Evolutionary conservation across 805 yeast genomes (phyloP).

Genomic region (Lipomyces mesembrius): DNA sequence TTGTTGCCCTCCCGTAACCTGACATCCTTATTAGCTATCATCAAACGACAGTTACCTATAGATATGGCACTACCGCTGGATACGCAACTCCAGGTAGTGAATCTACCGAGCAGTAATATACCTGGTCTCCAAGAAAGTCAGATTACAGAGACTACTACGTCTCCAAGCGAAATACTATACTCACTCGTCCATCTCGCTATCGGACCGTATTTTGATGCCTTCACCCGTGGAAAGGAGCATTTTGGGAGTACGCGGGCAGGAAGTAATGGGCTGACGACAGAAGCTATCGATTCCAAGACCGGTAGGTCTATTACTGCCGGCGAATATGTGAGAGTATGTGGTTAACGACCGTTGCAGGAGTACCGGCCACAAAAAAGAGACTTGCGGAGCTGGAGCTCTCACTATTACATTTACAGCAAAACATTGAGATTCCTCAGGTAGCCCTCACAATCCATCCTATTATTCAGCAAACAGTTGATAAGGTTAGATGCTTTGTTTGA

Average conservation of each 20-base stretch:
- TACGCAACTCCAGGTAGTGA: constrained; percentile 47
- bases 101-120: constrained; percentile 44
- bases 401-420: constrained; percentile 67
- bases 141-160: constrained; percentile 16
- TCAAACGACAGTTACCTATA: constrained; percentile 38
- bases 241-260: constrained; percentile 9
- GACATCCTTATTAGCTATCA: constrained; percentile 38
- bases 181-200: constrained; percentile 66
- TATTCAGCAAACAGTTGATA: constrained; percentile 50
- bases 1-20: constrained; percentile 17
- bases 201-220: constrained; percentile 68
- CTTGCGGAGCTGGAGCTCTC: constrained; percentile 71
- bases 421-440: constrained; percentile 71
- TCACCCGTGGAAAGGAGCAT: constrained; percentile 40
- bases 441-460: constrained; percentile 56
- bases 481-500: constrained; percentile 39
- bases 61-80: constrained; percentile 28
- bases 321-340: not conserved
- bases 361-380: constrained; percentile 60
- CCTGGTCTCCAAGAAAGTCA: constrained; percentile 5
- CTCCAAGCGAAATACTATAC: constrained; percentile 58
- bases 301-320: constrained; percentile 13
- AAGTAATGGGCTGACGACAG: constrained; percentile 16
- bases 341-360: constrained; percentile 39
- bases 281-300: constrained; percentile 15